Evolutionary conservation across 2,329 filamentous ascomycete genomes (phyloP), one percentile per base, ranked within the genome.

Genomic region (Botrytis fabae): DNA sequence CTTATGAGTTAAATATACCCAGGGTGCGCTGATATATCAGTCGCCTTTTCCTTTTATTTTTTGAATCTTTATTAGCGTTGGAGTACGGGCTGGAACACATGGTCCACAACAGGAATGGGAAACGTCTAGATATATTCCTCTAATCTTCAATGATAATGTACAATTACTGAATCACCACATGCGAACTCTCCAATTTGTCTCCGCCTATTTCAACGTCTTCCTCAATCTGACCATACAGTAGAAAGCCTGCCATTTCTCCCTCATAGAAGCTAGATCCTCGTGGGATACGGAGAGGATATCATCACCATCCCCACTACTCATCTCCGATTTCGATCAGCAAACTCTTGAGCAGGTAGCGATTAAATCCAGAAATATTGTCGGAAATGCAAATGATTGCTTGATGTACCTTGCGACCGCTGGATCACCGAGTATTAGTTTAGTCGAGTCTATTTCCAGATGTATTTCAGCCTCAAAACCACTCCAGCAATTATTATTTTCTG

Each of bases 1-100:
- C 79, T 73, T 80, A 80, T 73, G 77, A 75, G 35, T 73, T 80
- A n/a, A 76, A 69, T 54, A 69, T 79, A 61, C 76, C 78, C 16
- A 57, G 74, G 72, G 59, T 73, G 22, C 69, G 73, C 69, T 76
- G 68, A 75, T 68, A n/a, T 35, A 25, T 65, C 22, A 25, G 65
- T 40, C 20, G n/a, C 32, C 42, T 57, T 66, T 51, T 20, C n/a
- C 25, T 51, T 66, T 25, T 48, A 3, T 54, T 61, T 71, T 64
- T 75, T 73, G 60, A 32, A 69, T 70, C 71, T 54, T 65, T 69
- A 72, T 76, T 77, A 79, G 76, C 78, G 76, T 74, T 69, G 78
- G 77, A 74, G 77, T 79, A 77, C 51, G 63, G 77, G 74, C 44
- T 65, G 28, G 25, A 38, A 65, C 12, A 46, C 66, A 44, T 35